Conservation (phyloP, 805 yeast genomes). For the Starmerella sp. region DNA sequence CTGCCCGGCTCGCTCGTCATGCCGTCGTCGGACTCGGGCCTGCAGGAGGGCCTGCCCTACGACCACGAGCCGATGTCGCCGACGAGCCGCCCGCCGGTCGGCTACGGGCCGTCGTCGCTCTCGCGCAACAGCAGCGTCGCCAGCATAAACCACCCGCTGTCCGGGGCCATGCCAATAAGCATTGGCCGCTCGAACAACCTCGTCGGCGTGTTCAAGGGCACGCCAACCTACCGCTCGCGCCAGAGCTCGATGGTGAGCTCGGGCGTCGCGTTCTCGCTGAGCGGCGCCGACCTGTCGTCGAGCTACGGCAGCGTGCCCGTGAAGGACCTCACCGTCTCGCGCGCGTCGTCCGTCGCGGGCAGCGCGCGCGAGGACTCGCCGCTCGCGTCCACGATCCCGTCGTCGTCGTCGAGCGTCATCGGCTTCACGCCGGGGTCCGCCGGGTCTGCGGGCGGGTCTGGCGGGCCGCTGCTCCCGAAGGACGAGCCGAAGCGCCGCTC, state of each 20-base stretch:
- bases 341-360: slow-evolving; percentile 6
- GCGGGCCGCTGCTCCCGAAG: neutral
- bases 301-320: slow-evolving; percentile 6
- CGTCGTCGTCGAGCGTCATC: neutral
- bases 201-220: slow-evolving; percentile 19
- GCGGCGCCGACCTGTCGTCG: neutral
- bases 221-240: slow-evolving; percentile 16
- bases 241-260: slow-evolving; percentile 9
- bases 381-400: neutral
- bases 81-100: slow-evolving; percentile 14
- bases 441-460: slow-evolving; percentile 1
- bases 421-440: neutral
- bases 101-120: slow-evolving; percentile 1
- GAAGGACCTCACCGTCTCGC: slow-evolving; percentile 5
- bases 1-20: neutral
- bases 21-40: neutral
- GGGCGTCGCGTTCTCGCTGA: slow-evolving; percentile 7
- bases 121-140: slow-evolving; percentile 14
- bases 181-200: slow-evolving; percentile 10
- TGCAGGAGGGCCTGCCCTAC: slow-evolving; percentile 1
- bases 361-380: slow-evolving; percentile 5
- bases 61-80: slow-evolving; percentile 19
- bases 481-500: slow-evolving; percentile 2
- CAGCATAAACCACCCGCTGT: neutral
- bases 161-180: slow-evolving; percentile 16